These are phyloP conservation scores for Diplocarpon mali DNA, from an alignment of 2,329 filamentous ascomycete species.

Conservation along the genomic window DNA sequence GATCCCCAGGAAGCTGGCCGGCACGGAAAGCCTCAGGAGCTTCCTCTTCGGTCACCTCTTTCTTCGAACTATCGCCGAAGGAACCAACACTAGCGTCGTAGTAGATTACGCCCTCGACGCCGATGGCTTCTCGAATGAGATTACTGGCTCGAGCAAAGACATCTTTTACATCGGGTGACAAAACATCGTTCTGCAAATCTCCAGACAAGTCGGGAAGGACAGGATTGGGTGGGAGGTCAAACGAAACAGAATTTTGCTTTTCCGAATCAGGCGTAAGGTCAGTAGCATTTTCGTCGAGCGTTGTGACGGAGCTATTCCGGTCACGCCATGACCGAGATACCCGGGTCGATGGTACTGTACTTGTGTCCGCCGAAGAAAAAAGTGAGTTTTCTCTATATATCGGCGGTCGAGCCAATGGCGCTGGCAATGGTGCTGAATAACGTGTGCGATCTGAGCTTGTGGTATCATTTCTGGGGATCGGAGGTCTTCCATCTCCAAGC, in stretches of 20 bases:
- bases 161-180: conserved; percentile 21
- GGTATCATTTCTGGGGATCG: conserved; percentile 12
- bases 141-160: conserved; percentile 24
- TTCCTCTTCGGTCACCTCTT: conserved; percentile 17
- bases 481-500: conserved; percentile 12
- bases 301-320: conserved; percentile 19
- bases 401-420: not conserved
- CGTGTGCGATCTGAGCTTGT: conserved; percentile 3
- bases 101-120: conserved; percentile 24
- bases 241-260: conserved; percentile 15
- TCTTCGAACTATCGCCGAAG: conserved; percentile 21
- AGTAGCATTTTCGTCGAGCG: conserved; percentile 12
- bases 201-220: conserved; percentile 11
- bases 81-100: conserved; percentile 24
- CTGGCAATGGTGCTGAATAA: not conserved
- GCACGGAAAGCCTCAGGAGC: conserved; percentile 19
- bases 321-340: conserved; percentile 15
- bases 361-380: not conserved
- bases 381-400: not conserved
- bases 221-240: conserved; percentile 16
- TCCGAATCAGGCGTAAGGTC: conserved; percentile 13
- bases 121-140: conserved; percentile 26
- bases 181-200: conserved; percentile 18
- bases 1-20: conserved; percentile 3
- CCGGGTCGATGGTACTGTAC: conserved; percentile 11